Conservation (phyloP, 345 rosid genomes). For the Salix brachista region DNA sequence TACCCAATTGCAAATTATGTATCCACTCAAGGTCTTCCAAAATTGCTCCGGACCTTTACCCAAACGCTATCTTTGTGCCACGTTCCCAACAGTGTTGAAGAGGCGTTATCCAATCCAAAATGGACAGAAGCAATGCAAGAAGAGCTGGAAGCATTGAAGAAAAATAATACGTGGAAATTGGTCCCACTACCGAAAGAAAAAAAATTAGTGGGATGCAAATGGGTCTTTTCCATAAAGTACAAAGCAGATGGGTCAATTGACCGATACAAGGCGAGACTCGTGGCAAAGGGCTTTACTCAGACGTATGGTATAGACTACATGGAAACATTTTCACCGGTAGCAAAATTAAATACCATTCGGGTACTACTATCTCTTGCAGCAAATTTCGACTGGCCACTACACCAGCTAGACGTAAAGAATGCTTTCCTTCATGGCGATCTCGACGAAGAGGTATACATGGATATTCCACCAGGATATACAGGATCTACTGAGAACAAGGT, state of each 20-base stretch:
- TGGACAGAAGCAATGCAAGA: background rate
- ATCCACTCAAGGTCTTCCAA: background rate
- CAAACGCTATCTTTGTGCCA: accelerated
- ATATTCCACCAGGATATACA: background rate
- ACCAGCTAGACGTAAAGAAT: background rate
- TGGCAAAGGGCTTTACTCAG: background rate
- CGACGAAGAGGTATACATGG: background rate
- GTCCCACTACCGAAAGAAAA: background rate
- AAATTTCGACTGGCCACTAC: background rate
- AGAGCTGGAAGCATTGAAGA: accelerated
- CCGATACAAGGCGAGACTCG: background rate
- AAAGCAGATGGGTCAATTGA: background rate
- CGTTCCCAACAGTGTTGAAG: background rate
- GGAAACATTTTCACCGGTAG: background rate
- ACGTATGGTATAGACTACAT: background rate
- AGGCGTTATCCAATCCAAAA: background rate
- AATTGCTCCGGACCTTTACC: background rate
- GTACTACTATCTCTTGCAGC: background rate
- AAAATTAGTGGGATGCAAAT: background rate
- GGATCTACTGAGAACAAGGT: accelerated
- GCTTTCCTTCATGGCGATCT: background rate
- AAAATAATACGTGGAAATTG: no score
- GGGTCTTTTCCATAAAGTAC: background rate
- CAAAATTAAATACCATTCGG: background rate
- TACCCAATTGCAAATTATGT: background rate